Percentiles rank a stretch among this genome's conserved stretches.
Conservation (phyloP, 2,329 filamentous ascomycete species). For the Ophiognomonia clavigignenti-juglandacearum region DNA sequence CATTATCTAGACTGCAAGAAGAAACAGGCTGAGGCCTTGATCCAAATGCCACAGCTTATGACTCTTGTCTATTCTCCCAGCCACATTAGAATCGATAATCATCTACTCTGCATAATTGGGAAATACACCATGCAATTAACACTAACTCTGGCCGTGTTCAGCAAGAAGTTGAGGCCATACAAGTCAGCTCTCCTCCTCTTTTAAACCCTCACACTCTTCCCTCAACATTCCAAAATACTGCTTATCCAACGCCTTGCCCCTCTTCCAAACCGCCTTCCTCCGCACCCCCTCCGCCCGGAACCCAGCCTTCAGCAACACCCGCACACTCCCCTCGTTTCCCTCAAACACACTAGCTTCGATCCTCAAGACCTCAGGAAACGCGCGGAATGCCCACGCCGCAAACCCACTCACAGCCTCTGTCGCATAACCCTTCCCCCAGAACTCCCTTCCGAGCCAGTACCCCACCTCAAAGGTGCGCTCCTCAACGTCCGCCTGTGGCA, state of each 20-base stretch:
- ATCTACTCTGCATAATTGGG: no score
- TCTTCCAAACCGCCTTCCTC: constrained; percentile 37
- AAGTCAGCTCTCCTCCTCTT: no score
- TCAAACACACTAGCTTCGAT: constrained; percentile 35
- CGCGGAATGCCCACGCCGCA: constrained; percentile 38
- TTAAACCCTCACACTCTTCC: constrained; percentile 22
- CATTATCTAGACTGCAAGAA: no score
- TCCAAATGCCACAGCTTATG: no score
- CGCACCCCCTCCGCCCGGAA: constrained; percentile 39
- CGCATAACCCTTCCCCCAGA: constrained; percentile 43
- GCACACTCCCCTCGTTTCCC: constrained; percentile 35
- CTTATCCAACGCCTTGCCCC: constrained; percentile 33
- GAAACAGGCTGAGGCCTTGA: no score
- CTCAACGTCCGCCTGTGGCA: constrained; percentile 31
- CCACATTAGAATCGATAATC: no score
- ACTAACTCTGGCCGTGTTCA: no score
- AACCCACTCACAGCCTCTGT: constrained; percentile 35
- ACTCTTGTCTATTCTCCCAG: no score
- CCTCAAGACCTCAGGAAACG: constrained; percentile 34
- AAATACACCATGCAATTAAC: no score
- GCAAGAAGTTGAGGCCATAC: no score
- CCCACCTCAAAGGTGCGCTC: constrained; percentile 42
- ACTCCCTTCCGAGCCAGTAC: constrained; percentile 39
- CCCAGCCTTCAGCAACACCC: constrained; percentile 38
- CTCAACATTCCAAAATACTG: constrained; percentile 34